These are phyloP conservation scores for Spathaspora boniae DNA, from an alignment of 805 yeast species.

Conservation along the genomic window DNA sequence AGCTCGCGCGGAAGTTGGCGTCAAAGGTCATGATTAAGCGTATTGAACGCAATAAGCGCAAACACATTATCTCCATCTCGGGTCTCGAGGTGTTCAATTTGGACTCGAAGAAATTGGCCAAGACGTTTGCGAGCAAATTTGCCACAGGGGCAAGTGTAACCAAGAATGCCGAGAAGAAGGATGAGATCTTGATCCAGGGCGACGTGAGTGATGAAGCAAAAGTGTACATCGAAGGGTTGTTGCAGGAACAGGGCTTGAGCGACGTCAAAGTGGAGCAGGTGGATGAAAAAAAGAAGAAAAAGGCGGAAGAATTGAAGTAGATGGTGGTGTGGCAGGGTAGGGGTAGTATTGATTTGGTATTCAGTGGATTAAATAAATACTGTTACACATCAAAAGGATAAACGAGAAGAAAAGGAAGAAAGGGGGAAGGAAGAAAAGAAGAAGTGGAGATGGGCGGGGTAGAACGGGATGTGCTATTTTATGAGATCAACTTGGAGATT, in stretches of 20 bases:
- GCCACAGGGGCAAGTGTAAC: slow-evolving; percentile 95
- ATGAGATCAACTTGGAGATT: slow-evolving; percentile 9
- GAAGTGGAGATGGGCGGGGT: neutral
- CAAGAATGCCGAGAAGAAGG: slow-evolving; percentile 86
- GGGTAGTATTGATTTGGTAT: too few relatives aligned
- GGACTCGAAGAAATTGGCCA: slow-evolving; percentile 86
- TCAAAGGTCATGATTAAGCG: slow-evolving; percentile 80
- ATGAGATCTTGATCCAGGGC: slow-evolving; percentile 90
- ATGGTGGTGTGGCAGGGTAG: too few relatives aligned
- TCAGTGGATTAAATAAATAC: too few relatives aligned
- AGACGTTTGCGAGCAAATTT: slow-evolving; percentile 88
- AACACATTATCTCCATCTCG: slow-evolving; percentile 78
- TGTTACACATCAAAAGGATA: too few relatives aligned
- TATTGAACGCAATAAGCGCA: slow-evolving; percentile 86
- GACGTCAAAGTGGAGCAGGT: slow-evolving; percentile 87
- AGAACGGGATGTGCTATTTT: neutral
- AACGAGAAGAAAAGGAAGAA: neutral
- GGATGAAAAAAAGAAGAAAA: slow-evolving; percentile 73
- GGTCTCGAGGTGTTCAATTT: slow-evolving; percentile 87
- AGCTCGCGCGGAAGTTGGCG: slow-evolving; percentile 70
- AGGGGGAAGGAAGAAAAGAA: neutral
- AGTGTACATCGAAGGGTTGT: slow-evolving; percentile 61
- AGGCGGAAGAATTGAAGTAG: too few relatives aligned
- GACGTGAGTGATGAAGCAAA: slow-evolving; percentile 92
- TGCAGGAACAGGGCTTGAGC: slow-evolving; percentile 77